A percentile compares a stretch with the other conserved stretches of the same genome.
phyloP scores from a whole-genome alignment of 441 rosid species.

The Dalechampia spathulata region DNA sequence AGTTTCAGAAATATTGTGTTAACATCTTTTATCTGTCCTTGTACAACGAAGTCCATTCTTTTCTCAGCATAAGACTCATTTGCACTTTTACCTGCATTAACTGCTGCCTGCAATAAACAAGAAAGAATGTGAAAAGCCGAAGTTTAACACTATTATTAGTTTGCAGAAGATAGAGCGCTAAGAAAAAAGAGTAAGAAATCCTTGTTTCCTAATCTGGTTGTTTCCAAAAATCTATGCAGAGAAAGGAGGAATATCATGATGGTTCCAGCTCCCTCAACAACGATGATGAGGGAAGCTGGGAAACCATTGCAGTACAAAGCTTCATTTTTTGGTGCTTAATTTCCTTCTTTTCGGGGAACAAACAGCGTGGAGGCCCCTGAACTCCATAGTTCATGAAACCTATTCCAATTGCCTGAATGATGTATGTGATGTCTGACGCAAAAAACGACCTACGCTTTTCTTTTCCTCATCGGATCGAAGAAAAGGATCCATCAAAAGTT shows the following conservation, averaged over 20 bases:
- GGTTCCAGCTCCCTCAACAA: too few species aligned
- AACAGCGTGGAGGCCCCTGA: neutral
- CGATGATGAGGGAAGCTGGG: neutral
- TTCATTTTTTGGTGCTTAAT: neutral
- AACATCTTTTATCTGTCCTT: constrained; percentile 71
- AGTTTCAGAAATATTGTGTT: constrained; percentile 78
- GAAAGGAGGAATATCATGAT: too few species aligned
- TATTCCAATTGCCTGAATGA: constrained; percentile 30
- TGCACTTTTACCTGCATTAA: constrained; percentile 10
- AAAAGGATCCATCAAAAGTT: constrained; percentile 83
- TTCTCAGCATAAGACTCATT: constrained; percentile 30
- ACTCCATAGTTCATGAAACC: constrained; percentile 3
- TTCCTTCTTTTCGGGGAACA: neutral
- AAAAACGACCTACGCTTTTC: constrained; percentile 28
- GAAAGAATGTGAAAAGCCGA: constrained; percentile 5
- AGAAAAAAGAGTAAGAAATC: neutral
- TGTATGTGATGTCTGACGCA: constrained; percentile 14
- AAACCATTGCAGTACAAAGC: neutral
- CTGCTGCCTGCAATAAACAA: constrained; percentile 33
- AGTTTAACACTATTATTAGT: neutral
- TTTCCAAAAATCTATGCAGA: neutral
- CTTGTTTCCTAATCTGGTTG: neutral
- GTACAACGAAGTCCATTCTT: constrained; percentile 52
- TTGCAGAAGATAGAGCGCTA: neutral
- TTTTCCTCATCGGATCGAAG: constrained; percentile 51